Percentiles rank a stretch among this genome's conserved stretches.
phyloP scores from a whole-genome alignment of 2,329 filamentous ascomycete genomes.

The Monosporascus sp. region DNA sequence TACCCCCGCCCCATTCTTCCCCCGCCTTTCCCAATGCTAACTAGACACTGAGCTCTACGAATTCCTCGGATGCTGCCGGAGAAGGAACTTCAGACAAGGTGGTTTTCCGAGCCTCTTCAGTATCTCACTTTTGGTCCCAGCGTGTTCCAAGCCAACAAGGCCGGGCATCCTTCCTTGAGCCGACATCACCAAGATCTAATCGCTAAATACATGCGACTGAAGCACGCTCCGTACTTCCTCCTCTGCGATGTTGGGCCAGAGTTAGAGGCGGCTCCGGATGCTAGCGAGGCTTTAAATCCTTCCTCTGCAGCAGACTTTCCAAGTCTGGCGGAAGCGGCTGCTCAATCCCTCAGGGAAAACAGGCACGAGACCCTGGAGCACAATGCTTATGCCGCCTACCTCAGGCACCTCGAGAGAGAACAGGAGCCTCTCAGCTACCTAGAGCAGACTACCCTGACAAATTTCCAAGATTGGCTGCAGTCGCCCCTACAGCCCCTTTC shows the following conservation, averaged over 20 bases:
- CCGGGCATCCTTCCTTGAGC: constrained; percentile 56
- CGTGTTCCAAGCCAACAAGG: constrained; percentile 55
- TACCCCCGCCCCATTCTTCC: background rate
- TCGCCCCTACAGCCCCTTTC: constrained; percentile 90
- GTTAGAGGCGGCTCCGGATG: constrained; percentile 28
- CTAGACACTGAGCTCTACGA: constrained; percentile 40
- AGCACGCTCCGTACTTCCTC: constrained; percentile 56
- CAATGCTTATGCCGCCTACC: constrained; percentile 64
- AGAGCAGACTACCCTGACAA: constrained; percentile 47
- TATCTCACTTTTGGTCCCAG: constrained; percentile 50
- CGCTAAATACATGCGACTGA: constrained; percentile 58
- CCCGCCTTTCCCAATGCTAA: constrained; percentile 6
- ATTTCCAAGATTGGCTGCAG: constrained; percentile 89
- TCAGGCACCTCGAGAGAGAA: constrained; percentile 76
- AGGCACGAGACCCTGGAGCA: constrained; percentile 33
- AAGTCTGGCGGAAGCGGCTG: constrained; percentile 59
- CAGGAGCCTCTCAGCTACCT: constrained; percentile 58
- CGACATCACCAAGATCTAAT: constrained; percentile 57
- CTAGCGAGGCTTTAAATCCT: constrained; percentile 24
- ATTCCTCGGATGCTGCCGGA: constrained; percentile 55
- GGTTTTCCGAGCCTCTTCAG: constrained; percentile 65
- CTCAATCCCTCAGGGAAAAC: constrained; percentile 28
- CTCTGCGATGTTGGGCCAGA: constrained; percentile 56
- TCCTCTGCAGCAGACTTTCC: constrained; percentile 56
- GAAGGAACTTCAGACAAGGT: constrained; percentile 56